Base-by-base conservation (phyloP, 1,284 basidiomycete species). In the Ceratobasidium theobromae region DNA sequence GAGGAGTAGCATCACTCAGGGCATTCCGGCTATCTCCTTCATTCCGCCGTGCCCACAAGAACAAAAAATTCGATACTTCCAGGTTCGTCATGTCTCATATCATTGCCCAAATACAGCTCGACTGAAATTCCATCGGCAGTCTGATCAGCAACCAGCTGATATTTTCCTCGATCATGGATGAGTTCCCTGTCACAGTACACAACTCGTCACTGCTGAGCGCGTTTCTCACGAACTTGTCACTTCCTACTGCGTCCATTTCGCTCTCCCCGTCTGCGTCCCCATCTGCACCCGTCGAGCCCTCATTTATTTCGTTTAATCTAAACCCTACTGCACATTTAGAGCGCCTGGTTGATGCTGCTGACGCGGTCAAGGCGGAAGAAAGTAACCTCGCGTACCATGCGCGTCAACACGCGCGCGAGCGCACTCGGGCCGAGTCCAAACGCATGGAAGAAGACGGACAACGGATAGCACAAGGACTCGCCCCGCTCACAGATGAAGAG, bases 331-430 rank as follows among this genome's bases (percentile, higher is more conserved):
- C 53, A 12, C 68, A 68, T 21, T 67, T 71, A 30, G 68, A 86
- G 62, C 82, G 82, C 74, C 86, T 95, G 49, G 85, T 92, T 70
- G 91, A 95, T 73, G 85, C 88, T 0, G 81, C 97, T 70, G 93
- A 95, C 75, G 84, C 81, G 68, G 93, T 94, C 80, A 86, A 87
- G 71, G 91, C 91, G 67, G 95, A 97, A 77, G 89, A 94, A 74
- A 91, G 93, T 70, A 98, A 98, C 76, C 84, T 98, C 67, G 94
- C 91, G 53, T 99, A 95, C 82, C 82, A 95, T 73, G 83, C 84
- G 52, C 88, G 96, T 67, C 95, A 98, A 77, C 94, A 98, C 72
- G 89, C 88, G 25, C 85, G 96, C 51, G 96, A 98, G 77, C 89
- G 88, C 75, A 79, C 84, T 41, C 86, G 86, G 69, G 92, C 94